phyloP scores from a whole-genome alignment of 208 protist species.

The Acanthamoeba triangularis region DNA sequence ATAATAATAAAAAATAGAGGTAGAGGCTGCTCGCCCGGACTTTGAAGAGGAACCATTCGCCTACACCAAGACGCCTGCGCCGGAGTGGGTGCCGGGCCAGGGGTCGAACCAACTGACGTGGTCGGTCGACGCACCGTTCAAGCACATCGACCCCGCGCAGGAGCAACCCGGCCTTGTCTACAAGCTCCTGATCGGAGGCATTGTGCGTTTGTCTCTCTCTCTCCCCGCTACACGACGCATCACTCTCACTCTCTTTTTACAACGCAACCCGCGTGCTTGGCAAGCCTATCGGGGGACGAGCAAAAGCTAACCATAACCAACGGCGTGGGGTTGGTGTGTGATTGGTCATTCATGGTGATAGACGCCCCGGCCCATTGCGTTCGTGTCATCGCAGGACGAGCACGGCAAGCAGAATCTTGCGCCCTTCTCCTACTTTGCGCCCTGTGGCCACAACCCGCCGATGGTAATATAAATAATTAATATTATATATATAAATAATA shows the following conservation, averaged over 20 bases:
- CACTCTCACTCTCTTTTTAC: no score
- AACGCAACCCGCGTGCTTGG: no score
- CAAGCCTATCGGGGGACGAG: no score
- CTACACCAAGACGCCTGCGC: neutral
- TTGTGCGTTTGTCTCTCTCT: neutral
- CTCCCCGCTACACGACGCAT: neutral
- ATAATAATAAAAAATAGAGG: neutral
- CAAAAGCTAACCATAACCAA: neutral
- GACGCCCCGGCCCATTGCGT: constrained; percentile 18
- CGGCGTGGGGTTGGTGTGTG: neutral
- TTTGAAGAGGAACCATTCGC: neutral
- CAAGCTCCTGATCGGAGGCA: constrained; percentile 23
- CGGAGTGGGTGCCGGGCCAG: constrained; percentile 1
- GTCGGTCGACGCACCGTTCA: neutral
- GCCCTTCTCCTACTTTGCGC: constrained; percentile 39
- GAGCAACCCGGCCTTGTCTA: neutral
- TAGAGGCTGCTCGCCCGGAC: neutral
- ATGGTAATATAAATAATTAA: no score
- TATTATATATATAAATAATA: no score
- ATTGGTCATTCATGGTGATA: neutral
- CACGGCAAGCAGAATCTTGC: constrained; percentile 15
- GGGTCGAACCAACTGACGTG: neutral
- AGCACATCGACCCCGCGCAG: neutral
- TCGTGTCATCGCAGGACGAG: constrained; percentile 25
- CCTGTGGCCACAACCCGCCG: constrained; percentile 28